phyloP scores from a whole-genome alignment of 768 basidiomycete genomes.

The Kwoniella dendrophila region DNA sequence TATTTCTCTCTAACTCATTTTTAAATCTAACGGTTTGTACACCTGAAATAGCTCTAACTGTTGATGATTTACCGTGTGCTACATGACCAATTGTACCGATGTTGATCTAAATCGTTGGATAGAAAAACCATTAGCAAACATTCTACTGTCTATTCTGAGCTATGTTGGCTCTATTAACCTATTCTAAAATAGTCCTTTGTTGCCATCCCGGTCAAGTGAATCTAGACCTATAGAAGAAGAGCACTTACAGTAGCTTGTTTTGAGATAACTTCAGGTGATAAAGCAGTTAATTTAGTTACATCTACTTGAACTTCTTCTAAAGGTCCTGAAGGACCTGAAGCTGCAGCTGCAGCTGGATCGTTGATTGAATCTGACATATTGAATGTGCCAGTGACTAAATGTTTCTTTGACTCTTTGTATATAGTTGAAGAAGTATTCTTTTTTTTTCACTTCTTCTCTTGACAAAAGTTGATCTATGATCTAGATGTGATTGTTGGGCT shows the following conservation, averaged over 20 bases:
- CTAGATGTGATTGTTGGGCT: not conserved
- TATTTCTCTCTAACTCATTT: constrained; percentile 97
- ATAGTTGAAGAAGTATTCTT: not conserved
- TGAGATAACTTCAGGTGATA: constrained; percentile 60
- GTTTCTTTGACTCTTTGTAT: not conserved
- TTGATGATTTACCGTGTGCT: constrained; percentile 64
- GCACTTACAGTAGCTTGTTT: constrained; percentile 70
- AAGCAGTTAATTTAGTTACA: constrained; percentile 75
- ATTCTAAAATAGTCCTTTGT: not conserved
- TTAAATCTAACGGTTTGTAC: constrained; percentile 99
- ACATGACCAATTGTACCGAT: constrained; percentile 95
- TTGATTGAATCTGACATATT: constrained; percentile 33
- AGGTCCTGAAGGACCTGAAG: constrained; percentile 29
- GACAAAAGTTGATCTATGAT: not conserved
- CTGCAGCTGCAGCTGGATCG: constrained; percentile 41
- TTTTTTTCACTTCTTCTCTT: not conserved
- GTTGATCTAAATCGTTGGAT: too few relatives aligned
- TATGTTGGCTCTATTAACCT: too few relatives aligned
- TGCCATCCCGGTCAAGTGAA: not conserved
- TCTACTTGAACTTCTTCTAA: constrained; percentile 69
- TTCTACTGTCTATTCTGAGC: too few relatives aligned
- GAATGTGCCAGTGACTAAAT: not conserved
- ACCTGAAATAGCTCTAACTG: constrained; percentile 97
- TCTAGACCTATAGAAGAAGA: too few relatives aligned
- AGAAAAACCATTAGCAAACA: too few relatives aligned